phyloP scores from a whole-genome alignment of 2,329 filamentous ascomycete genomes.

The Dothideomycetidae sp. region DNA sequence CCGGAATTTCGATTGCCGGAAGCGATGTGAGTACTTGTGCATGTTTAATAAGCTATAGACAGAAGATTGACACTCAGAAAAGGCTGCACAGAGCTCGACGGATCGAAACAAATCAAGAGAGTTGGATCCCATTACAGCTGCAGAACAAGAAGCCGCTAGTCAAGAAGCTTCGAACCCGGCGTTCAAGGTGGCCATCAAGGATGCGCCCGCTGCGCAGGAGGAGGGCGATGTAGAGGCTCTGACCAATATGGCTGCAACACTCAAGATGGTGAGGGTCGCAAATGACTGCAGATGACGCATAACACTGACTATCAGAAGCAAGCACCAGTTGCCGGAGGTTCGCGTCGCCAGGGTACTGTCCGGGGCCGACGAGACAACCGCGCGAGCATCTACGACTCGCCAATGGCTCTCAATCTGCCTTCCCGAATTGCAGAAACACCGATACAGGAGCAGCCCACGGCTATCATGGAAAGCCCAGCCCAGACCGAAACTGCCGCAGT shows the following conservation, averaged over 20 bases:
- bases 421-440: conserved; percentile 25
- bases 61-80: background rate
- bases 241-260: conserved; percentile 58
- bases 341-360: conserved; percentile 49
- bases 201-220: conserved; percentile 65
- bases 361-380: conserved; percentile 81
- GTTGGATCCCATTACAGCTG: conserved; percentile 47
- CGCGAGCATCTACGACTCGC: conserved; percentile 68
- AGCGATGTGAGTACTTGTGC: background rate
- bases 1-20: conserved; percentile 11
- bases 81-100: background rate
- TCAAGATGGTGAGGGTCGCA: conserved; percentile 47
- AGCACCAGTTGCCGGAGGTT: conserved; percentile 37
- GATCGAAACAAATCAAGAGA: conserved; percentile 3
- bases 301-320: too few relatives aligned
- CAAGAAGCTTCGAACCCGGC: conserved; percentile 45
- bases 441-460: conserved; percentile 12
- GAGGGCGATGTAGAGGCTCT: conserved; percentile 58
- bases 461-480: conserved; percentile 14
- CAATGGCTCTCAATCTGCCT: conserved; percentile 28
- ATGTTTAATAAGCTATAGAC: background rate
- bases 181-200: conserved; percentile 69
- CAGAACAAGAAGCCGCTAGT: conserved; percentile 43
- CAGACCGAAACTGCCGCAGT: conserved; percentile 7
- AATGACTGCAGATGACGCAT: too few relatives aligned